Conservation (phyloP, 116 monocot species). For the Iris pallida region DNA sequence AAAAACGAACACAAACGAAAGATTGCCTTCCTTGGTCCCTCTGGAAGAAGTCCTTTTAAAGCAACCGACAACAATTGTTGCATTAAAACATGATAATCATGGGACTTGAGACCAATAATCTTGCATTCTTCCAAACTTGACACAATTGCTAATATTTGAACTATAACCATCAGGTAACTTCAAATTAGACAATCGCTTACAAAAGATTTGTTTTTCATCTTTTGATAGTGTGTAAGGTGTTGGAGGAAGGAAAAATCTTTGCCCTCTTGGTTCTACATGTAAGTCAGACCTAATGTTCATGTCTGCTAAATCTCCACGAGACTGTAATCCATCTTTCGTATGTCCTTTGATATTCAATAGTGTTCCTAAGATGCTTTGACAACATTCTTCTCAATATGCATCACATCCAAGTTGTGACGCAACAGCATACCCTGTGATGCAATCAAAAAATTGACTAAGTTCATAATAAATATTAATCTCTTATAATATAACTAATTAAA, state of each 20-base stretch:
- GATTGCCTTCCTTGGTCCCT: background rate
- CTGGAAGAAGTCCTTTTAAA: background rate
- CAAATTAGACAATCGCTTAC: background rate
- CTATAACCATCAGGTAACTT: slow-evolving; percentile 18
- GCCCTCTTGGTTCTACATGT: no score
- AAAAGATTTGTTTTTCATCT: slow-evolving; percentile 5
- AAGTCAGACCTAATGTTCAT: background rate
- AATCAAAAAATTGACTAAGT: background rate
- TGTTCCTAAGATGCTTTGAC: background rate
- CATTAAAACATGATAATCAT: slow-evolving; percentile 20
- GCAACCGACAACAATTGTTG: slow-evolving; percentile 9
- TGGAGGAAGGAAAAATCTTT: background rate
- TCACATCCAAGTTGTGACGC: slow-evolving; percentile 1
- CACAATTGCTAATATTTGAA: slow-evolving; percentile 14
- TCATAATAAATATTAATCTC: background rate
- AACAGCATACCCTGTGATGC: background rate
- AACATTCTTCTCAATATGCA: background rate
- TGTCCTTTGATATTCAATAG: background rate
- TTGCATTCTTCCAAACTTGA: slow-evolving; percentile 5
- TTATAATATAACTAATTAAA: background rate
- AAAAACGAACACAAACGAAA: slow-evolving; percentile 10
- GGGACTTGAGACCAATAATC: slow-evolving; percentile 12
- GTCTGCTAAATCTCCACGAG: background rate
- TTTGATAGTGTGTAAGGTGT: background rate
- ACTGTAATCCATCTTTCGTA: background rate